Conservation (phyloP, 371 early-diverging fungal species). For the Phascolomyces articulosus region DNA sequence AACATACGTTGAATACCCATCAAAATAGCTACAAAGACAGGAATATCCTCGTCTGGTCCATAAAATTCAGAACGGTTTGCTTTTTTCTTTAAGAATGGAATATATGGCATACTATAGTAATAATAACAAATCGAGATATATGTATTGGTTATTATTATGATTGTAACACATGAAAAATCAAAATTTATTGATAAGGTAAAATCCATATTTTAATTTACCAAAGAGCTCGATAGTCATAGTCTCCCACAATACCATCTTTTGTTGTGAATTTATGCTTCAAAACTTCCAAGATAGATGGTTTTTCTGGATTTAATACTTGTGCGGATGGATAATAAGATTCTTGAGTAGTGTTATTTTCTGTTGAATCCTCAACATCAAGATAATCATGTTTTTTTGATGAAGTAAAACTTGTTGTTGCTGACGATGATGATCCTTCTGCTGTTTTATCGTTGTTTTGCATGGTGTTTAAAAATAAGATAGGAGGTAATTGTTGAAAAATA, state of each 20-base stretch:
- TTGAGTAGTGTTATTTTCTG: conserved; percentile 11
- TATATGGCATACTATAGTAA: conserved; percentile 23
- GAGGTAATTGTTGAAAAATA: too few species aligned
- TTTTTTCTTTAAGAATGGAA: conserved; percentile 20
- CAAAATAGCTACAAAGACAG: conserved; percentile 28
- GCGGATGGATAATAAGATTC: conserved; percentile 16
- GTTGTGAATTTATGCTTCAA: conserved; percentile 9
- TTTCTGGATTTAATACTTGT: neutral
- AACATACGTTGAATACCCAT: conserved; percentile 34
- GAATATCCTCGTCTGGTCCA: conserved; percentile 30
- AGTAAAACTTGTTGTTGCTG: neutral
- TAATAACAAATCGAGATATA: neutral
- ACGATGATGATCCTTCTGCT: neutral
- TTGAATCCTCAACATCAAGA: conserved; percentile 8
- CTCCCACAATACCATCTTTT: conserved; percentile 25
- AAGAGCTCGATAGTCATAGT: conserved; percentile 32
- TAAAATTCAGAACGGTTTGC: conserved; percentile 23
- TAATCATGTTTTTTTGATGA: conserved; percentile 5
- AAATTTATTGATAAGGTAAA: too few species aligned
- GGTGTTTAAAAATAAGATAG: neutral
- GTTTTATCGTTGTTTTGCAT: neutral
- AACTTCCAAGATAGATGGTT: neutral
- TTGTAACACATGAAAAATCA: neutral
- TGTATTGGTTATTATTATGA: too few species aligned
- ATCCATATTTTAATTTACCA: too few species aligned